Evolutionary conservation across 2,329 filamentous ascomycete genomes (phyloP).

Genomic region (Fusarium concolor): DNA sequence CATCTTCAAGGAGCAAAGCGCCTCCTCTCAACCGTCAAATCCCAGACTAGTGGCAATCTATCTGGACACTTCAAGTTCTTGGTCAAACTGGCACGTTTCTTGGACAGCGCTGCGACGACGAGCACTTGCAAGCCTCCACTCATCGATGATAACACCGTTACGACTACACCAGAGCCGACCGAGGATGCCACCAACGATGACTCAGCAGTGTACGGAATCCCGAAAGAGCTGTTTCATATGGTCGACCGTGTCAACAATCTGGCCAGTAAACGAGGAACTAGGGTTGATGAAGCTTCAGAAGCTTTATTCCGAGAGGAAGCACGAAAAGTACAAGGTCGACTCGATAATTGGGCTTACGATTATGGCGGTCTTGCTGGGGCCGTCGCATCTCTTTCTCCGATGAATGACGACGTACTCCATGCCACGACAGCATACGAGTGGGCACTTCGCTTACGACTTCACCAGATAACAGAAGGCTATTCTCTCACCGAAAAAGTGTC

Average conservation of each 20-base stretch:
- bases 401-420: constrained; percentile 4
- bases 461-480: constrained; percentile 18
- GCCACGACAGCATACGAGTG: constrained; percentile 16
- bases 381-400: neutral
- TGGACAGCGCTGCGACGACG: constrained; percentile 3
- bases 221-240: constrained; percentile 11
- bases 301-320: neutral
- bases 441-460: constrained; percentile 9
- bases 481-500: neutral
- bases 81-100: neutral
- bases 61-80: neutral
- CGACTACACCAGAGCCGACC: neutral
- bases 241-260: constrained; percentile 9
- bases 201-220: constrained; percentile 3
- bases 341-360: constrained; percentile 14
- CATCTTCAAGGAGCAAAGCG: neutral
- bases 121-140: constrained; percentile 12
- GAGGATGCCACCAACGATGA: neutral
- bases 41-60: neutral
- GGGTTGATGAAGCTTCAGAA: constrained; percentile 6
- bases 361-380: constrained; percentile 6
- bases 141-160: neutral
- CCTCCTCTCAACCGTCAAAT: neutral
- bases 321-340: neutral
- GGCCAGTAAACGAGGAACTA: constrained; percentile 7